These are phyloP conservation scores for Aechmea fasciata DNA, from an alignment of 176 grass and related monocot genomes.

Conservation along the genomic window DNA sequence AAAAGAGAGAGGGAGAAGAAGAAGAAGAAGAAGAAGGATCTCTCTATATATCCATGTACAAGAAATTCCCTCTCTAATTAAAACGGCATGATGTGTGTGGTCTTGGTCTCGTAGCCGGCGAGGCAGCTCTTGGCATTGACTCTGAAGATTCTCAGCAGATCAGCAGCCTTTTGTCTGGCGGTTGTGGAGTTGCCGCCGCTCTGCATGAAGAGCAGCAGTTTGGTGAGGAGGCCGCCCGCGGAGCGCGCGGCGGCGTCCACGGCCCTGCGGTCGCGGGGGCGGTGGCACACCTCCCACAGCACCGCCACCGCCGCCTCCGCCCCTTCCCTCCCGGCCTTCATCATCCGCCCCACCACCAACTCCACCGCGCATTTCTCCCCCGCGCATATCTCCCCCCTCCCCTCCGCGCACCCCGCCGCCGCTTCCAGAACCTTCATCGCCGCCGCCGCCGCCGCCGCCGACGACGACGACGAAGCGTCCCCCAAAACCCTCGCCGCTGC, in stretches of 20 bases:
- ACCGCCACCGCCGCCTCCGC: conserved; percentile 62
- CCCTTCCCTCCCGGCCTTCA: conserved; percentile 63
- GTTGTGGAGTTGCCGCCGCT: conserved; percentile 63
- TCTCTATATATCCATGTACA: too few species aligned
- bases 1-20: too few species aligned
- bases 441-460: conserved; percentile 14
- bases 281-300: conserved; percentile 77
- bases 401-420: conserved; percentile 59
- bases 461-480: neutral
- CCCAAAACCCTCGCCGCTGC: conserved; percentile 34
- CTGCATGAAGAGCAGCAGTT: conserved; percentile 73
- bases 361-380: conserved; percentile 26
- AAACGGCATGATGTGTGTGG: conserved; percentile 94
- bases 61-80: conserved; percentile 24
- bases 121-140: conserved; percentile 82
- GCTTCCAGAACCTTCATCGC: conserved; percentile 48
- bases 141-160: conserved; percentile 80
- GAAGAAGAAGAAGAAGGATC: too few species aligned
- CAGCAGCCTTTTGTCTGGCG: conserved; percentile 64
- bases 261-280: conserved; percentile 59
- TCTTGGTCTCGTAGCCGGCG: conserved; percentile 88
- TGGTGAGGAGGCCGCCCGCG: conserved; percentile 50
- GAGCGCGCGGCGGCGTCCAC: conserved; percentile 41
- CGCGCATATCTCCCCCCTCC: conserved; percentile 67
- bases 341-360: conserved; percentile 51